Percentiles rank a stretch among this genome's conserved stretches.
phyloP scores from a whole-genome alignment of 2,329 filamentous ascomycete species.

The Fulvia fulva region DNA sequence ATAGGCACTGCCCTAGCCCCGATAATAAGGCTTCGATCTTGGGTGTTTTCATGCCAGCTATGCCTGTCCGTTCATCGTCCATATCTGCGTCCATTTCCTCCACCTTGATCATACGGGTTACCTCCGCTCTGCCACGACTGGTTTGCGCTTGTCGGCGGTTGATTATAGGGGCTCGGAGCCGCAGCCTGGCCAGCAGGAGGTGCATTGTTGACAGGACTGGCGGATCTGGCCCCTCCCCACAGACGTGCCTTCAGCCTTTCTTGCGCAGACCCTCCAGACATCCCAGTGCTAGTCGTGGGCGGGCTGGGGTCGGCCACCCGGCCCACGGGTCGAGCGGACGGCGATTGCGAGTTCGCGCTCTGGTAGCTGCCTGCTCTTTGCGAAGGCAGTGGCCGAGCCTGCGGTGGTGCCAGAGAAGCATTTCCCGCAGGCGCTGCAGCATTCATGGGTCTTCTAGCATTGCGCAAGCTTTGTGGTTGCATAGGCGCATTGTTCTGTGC shows the following conservation, averaged over 20 bases:
- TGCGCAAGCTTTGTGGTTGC: constrained; percentile 43
- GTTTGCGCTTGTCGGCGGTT: constrained; percentile 3
- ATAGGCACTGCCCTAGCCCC: too few species aligned
- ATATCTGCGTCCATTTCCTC: constrained; percentile 11
- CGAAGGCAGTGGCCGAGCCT: constrained; percentile 61
- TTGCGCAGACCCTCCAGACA: constrained; percentile 60
- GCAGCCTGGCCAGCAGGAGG: constrained; percentile 5
- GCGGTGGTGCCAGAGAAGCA: constrained; percentile 34
- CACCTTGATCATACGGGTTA: constrained; percentile 21
- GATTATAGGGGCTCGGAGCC: constrained; percentile 18
- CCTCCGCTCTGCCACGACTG: constrained; percentile 7
- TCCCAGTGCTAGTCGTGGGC: constrained; percentile 38
- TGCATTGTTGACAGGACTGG: constrained; percentile 10
- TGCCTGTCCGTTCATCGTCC: constrained; percentile 9
- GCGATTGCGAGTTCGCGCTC: constrained; percentile 40
- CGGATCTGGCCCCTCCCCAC: constrained; percentile 45
- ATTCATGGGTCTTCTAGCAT: constrained; percentile 23
- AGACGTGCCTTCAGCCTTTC: constrained; percentile 77
- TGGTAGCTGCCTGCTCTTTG: constrained; percentile 75
- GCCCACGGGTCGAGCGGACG: constrained; percentile 17
- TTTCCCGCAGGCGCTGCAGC: constrained; percentile 12
- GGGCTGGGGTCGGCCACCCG: constrained; percentile 33
- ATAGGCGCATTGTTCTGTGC: constrained; percentile 36
- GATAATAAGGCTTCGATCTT: background rate
- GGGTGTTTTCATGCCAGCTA: background rate